Conservation (phyloP, 192 early-diverging fungal genomes). For the Podila epicladia region DNA sequence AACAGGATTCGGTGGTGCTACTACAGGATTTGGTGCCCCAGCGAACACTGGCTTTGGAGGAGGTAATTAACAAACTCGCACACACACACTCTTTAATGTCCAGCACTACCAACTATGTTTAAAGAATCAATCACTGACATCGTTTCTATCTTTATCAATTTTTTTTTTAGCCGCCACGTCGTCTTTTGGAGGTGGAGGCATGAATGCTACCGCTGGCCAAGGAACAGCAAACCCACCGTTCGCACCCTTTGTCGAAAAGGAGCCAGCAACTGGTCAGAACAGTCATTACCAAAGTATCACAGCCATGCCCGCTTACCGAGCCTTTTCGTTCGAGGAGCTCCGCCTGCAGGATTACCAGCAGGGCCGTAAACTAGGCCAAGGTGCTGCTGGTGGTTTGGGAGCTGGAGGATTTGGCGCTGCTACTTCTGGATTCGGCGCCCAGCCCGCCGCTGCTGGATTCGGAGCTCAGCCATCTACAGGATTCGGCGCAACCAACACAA, state of each 20-base stretch:
- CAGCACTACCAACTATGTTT: not conserved
- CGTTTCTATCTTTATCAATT: not conserved
- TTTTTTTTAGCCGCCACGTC: conserved; percentile 13
- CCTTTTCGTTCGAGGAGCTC: conserved; percentile 89
- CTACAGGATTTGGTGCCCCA: conserved; percentile 34
- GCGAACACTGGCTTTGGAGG: conserved; percentile 35
- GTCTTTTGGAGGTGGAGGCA: conserved; percentile 31
- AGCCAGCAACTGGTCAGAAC: conserved; percentile 59
- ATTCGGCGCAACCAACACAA: conserved; percentile 3
- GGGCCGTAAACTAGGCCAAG: conserved; percentile 70
- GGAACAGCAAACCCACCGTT: conserved; percentile 69
- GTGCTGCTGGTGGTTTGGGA: conserved; percentile 23
- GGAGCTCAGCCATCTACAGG: conserved; percentile 39
- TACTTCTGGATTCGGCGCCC: conserved; percentile 49
- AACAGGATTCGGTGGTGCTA: conserved; percentile 33
- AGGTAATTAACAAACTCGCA: conserved; percentile 1
- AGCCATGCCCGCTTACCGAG: conserved; percentile 88
- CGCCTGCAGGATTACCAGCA: conserved; percentile 88
- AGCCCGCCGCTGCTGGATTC: conserved; percentile 24
- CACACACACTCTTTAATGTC: not conserved
- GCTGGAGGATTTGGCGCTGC: conserved; percentile 39
- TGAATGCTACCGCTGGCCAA: conserved; percentile 28
- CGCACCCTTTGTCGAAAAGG: conserved; percentile 59
- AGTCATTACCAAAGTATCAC: conserved; percentile 76
- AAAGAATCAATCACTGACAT: no score